Base-by-base conservation (phyloP, 345 rosid species). In the Arabis alpina region DNA sequence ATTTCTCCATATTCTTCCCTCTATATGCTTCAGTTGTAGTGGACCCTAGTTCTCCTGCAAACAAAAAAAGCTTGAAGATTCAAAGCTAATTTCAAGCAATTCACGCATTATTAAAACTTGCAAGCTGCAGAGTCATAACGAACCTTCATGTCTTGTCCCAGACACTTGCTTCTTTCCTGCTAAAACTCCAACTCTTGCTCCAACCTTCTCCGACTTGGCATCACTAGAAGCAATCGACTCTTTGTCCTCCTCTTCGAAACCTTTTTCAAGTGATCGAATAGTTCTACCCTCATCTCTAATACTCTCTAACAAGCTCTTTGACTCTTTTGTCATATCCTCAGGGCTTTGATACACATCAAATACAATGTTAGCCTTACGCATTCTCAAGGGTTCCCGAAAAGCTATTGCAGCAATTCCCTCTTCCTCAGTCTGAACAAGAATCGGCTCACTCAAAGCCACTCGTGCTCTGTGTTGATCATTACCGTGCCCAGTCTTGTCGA, bases 301-400 rank as follows among this genome's bases (percentile, higher is more conserved):
- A 48, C 68, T 78, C 71, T 85, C 87, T 23, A 74, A 45, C 71
- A 85, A 77, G 34, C 81, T 80, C 47, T 58, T 81, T 2, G 83
- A 82, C 73, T 75, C 86, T 44, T 63, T 76, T 19, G 7, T 77
- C 48, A 82, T 23, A 70, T 80, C 82, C 57, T 71, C 83, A 49
- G 15, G 37, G 60, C 27, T 48, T 34, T 47, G 50, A 40, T 45
- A 57, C 61, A 68, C 24, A 41, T 82, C 79, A 13, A 64, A 59
- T 52, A 16, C 41, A 36, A 74, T 19, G 30, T 65, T 50, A 13
- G 52, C 54, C 19, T 6, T 34, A 34, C 37, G 8, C 37, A 50
- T 70, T 48, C 79, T 75, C 65, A 60, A 55, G 39, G 50, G 53
- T 54, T 34, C 8, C 37, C 7, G 9, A 34, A 34, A 34, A 34